These are phyloP conservation scores for Ulota crispa DNA, from an alignment of 225 moss, liverwort and hornwort species.

Conservation along the genomic window DNA sequence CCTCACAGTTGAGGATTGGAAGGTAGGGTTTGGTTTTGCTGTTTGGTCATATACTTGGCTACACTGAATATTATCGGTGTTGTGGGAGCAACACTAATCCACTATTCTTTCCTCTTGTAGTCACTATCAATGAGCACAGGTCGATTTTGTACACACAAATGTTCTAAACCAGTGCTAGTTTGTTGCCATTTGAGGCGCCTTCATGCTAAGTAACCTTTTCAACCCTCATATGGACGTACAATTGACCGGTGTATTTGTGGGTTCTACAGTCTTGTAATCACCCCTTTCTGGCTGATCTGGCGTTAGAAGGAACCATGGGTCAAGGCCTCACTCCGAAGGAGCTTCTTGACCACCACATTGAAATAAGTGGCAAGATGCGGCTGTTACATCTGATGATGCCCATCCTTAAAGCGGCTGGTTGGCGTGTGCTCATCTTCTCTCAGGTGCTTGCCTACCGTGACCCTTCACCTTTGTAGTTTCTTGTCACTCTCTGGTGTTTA, in stretches of 20 bases:
- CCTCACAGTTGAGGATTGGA: background rate
- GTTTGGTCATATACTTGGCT: background rate
- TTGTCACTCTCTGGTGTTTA: constrained; percentile 5
- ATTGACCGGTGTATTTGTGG: constrained; percentile 21
- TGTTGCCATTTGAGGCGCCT: constrained; percentile 1
- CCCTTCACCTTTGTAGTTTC: background rate
- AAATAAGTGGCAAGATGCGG: constrained; percentile 66
- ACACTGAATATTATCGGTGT: background rate
- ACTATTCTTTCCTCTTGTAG: background rate
- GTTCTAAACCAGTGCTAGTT: background rate
- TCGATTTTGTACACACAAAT: background rate
- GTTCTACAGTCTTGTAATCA: constrained; percentile 61
- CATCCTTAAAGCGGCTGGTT: constrained; percentile 36
- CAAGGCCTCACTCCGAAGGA: constrained; percentile 35
- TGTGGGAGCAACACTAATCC: background rate
- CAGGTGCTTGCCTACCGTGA: constrained; percentile 37
- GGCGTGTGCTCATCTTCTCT: constrained; percentile 59
- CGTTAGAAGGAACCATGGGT: constrained; percentile 40
- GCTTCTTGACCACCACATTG: constrained; percentile 54
- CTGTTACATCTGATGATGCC: constrained; percentile 58
- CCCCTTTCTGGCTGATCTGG: constrained; percentile 52
- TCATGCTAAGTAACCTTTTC: constrained; percentile 10
- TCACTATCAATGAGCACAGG: background rate
- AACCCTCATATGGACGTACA: background rate
- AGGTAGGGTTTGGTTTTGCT: constrained; percentile 11